A percentile compares a stretch with the other conserved stretches of the same genome.
phyloP scores from a whole-genome alignment of 2,329 filamentous ascomycete genomes.

The Neonectria ditissima region DNA sequence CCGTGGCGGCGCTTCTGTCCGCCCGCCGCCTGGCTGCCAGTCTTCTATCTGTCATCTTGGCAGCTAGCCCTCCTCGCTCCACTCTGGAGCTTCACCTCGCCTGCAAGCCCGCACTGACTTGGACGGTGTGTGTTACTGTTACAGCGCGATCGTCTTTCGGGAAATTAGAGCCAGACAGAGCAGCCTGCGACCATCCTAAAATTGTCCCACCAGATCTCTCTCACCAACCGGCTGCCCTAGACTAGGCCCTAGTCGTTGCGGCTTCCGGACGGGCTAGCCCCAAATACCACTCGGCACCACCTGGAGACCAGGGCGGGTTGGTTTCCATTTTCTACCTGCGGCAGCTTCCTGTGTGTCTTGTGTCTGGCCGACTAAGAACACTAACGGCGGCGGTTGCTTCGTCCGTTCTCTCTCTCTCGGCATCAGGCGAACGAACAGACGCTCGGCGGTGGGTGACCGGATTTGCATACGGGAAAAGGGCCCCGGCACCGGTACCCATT shows the following conservation, averaged over 20 bases:
- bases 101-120: slow-evolving; percentile 21
- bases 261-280: slow-evolving; percentile 28
- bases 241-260: slow-evolving; percentile 26
- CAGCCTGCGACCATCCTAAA: slow-evolving; percentile 32
- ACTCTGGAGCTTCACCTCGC: slow-evolving; percentile 21
- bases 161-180: slow-evolving; percentile 35
- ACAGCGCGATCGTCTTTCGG: slow-evolving; percentile 39
- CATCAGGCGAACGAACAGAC: slow-evolving; percentile 16
- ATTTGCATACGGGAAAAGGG: background rate
- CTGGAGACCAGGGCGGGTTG: too few relatives aligned
- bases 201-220: slow-evolving; percentile 35
- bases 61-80: slow-evolving; percentile 9
- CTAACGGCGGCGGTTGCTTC: slow-evolving; percentile 10
- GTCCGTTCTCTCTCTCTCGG: slow-evolving; percentile 3
- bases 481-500: slow-evolving; percentile 1
- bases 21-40: too few relatives aligned
- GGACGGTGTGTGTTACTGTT: slow-evolving; percentile 14
- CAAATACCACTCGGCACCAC: slow-evolving; percentile 25
- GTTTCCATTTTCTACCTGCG: slow-evolving; percentile 23
- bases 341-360: background rate
- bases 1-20: slow-evolving; percentile 7
- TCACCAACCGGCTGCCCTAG: slow-evolving; percentile 29
- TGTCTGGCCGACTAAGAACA: background rate
- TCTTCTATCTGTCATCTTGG: too few relatives aligned
- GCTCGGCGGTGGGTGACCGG: background rate